Evolutionary conservation across 1,284 basidiomycete genomes (phyloP).

Genomic region (Trichosporon coremiiforme): DNA sequence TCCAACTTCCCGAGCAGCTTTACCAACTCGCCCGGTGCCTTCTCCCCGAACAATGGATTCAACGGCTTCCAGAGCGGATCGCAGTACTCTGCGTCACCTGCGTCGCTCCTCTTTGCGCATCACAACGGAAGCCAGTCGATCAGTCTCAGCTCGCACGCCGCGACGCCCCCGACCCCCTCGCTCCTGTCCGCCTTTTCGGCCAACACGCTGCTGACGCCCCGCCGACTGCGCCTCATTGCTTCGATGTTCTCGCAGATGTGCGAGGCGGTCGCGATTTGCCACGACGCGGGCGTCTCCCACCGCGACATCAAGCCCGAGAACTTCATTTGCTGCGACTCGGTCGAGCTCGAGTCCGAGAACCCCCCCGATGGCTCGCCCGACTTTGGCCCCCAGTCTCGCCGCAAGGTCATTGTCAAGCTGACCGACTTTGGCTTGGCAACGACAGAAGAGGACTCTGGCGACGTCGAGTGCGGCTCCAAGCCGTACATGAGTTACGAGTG

Average conservation of each 20-base stretch:
- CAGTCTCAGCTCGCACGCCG: slow-evolving; percentile 35
- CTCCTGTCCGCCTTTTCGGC: slow-evolving; percentile 86
- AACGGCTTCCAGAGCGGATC: slow-evolving; percentile 22
- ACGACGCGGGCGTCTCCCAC: slow-evolving; percentile 87
- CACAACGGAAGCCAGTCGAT: slow-evolving; percentile 41
- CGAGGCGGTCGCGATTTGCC: slow-evolving; percentile 94
- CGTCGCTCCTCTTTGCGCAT: slow-evolving; percentile 50
- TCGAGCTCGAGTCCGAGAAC: slow-evolving; percentile 66
- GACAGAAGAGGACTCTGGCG: slow-evolving; percentile 79
- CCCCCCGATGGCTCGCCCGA: slow-evolving; percentile 43
- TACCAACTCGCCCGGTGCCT: slow-evolving; percentile 43
- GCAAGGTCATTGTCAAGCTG: slow-evolving; percentile 81
- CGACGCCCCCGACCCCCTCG: slow-evolving; percentile 91
- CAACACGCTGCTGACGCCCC: slow-evolving; percentile 77
- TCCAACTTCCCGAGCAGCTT: slow-evolving; percentile 43
- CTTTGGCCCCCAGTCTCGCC: slow-evolving; percentile 55
- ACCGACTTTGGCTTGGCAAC: slow-evolving; percentile 97
- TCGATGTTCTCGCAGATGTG: slow-evolving; percentile 99
- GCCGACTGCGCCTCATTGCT: slow-evolving; percentile 85
- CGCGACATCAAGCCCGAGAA: slow-evolving; percentile 99
- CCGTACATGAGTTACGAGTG: slow-evolving; percentile 99
- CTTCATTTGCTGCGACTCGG: slow-evolving; percentile 78
- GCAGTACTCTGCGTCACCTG: slow-evolving; percentile 41
- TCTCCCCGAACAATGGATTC: slow-evolving; percentile 33
- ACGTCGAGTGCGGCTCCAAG: slow-evolving; percentile 98